Evolutionary conservation across 176 grass and related monocot genomes (phyloP), one percentile per base, ranked within the genome.

Genomic region (Aegilops umbellulata): DNA sequence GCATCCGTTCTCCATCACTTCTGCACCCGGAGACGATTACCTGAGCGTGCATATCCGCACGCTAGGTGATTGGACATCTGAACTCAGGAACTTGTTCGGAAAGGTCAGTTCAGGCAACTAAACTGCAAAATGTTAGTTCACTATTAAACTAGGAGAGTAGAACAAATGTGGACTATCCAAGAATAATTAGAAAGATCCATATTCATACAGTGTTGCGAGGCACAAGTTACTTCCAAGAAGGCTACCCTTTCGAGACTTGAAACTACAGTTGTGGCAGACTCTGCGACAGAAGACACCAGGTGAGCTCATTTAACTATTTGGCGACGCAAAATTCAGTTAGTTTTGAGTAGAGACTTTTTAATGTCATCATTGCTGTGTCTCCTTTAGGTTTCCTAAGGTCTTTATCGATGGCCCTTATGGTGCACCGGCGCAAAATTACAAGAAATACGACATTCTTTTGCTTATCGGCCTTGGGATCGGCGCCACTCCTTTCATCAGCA

Each of bases 1-100:
- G 94, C 97, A 99, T 81, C 97, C 97, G 23, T 99, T 99, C 87
- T 99, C 97, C 20, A 99, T 99, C 69, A 99, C 97, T 68, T 99
- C 94, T 9, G 92, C 97, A 32, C 97, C 97, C 22, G 88, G 94
- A 51, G 90, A 99, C 19, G 77, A 97, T 47, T 85, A 97, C 83
- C 80, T 97, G 85, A 99, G 97, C 71, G 94, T 99, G 74, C 97
- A 99, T 88, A 99, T 99, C 57, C 94, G 94, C 19, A 92, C 97
- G 16, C 87, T 94, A 70, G 97, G 97, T 62, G 97, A 99, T 77
- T 99, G 97, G 94, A 99, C 94, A 81, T 83, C 92, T 60, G 94
- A 94, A 83, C 94, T 99, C 64, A 89, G 97, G 32, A 91, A 53
- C 76, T 85, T 91, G 34, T 99, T 99, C 80, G 97, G 97, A 74